Percentiles rank a stretch among this genome's conserved stretches.
Evolutionary conservation across 2,329 filamentous ascomycete genomes (phyloP).

Genomic region (Fusarium ramigenum): DNA sequence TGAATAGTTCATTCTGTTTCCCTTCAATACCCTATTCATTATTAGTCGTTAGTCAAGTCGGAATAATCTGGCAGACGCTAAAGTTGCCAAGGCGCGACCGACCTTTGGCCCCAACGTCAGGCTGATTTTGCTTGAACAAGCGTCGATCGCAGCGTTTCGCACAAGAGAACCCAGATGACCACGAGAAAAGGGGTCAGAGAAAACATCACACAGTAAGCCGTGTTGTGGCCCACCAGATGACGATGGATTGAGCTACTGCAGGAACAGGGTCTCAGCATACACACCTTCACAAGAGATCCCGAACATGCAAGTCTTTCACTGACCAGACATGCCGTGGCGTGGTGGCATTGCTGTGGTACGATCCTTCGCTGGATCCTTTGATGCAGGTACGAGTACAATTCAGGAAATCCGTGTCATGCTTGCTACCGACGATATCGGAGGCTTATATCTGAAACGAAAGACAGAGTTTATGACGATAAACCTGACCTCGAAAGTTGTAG

Average conservation of each 20-base stretch:
- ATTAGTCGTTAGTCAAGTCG: neutral
- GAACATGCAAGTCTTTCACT: conserved; percentile 14
- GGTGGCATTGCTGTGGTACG: conserved; percentile 20
- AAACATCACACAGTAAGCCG: conserved; percentile 19
- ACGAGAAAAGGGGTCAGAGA: conserved; percentile 23
- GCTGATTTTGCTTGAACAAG: conserved; percentile 12
- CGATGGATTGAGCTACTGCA: conserved; percentile 42
- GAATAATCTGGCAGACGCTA: conserved; percentile 9
- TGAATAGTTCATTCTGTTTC: conserved; percentile 5
- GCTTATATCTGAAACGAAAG: neutral
- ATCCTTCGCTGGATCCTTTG: conserved; percentile 29
- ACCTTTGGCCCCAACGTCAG: conserved; percentile 6
- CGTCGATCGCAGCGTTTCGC: conserved; percentile 20
- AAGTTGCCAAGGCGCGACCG: conserved; percentile 16
- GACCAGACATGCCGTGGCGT: conserved; percentile 25
- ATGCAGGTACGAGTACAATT: neutral
- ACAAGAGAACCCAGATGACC: neutral
- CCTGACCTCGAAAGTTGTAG: neutral
- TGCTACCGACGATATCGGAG: neutral
- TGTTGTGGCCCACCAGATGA: conserved; percentile 37
- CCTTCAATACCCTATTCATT: neutral
- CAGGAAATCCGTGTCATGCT: neutral
- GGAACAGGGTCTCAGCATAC: conserved; percentile 40
- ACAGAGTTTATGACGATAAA: neutral
- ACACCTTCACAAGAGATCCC: conserved; percentile 25